Evolutionary conservation across 805 yeast genomes (phyloP).

Genomic region (Ogataea ramenticola): DNA sequence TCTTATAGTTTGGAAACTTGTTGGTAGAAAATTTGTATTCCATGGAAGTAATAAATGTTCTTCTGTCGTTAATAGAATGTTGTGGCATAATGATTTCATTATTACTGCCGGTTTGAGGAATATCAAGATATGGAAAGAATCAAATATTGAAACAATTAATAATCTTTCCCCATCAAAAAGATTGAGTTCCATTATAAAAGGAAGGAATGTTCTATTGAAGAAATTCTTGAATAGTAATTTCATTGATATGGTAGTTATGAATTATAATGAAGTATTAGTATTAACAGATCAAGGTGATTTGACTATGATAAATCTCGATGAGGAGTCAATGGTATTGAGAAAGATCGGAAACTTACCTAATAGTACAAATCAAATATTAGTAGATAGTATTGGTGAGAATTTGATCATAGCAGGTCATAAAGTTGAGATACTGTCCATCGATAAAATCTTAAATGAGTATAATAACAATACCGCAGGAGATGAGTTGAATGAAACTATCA

Average conservation of each 20-base stretch:
- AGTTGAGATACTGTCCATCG: slow-evolving; percentile 10
- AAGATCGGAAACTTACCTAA: slow-evolving; percentile 14
- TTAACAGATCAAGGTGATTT: slow-evolving; percentile 28
- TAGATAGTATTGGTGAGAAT: slow-evolving; percentile 12
- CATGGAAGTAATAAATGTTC: slow-evolving; percentile 57
- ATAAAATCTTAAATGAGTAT: slow-evolving; percentile 5
- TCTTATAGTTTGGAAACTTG: slow-evolving; percentile 49
- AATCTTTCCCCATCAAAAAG: slow-evolving; percentile 1
- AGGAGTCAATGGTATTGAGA: slow-evolving; percentile 12
- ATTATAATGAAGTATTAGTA: slow-evolving; percentile 30
- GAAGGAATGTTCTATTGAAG: slow-evolving; percentile 55
- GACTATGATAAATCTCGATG: slow-evolving; percentile 22
- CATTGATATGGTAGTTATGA: slow-evolving; percentile 29
- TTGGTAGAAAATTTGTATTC: slow-evolving; percentile 24
- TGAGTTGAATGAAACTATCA: slow-evolving; percentile 6
- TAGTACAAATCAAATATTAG: slow-evolving; percentile 14
- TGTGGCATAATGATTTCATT: slow-evolving; percentile 44
- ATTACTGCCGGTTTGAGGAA: slow-evolving; percentile 57
- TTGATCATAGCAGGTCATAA: slow-evolving; percentile 12
- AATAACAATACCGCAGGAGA: neutral
- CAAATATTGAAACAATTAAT: slow-evolving; percentile 3
- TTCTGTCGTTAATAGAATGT: slow-evolving; percentile 44
- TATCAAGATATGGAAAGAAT: slow-evolving; percentile 50
- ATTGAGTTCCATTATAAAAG: slow-evolving; percentile 30
- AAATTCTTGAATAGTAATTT: slow-evolving; percentile 42